Evolutionary conservation across 1,284 basidiomycete species (phyloP), one percentile per base, ranked within the genome.

Genomic region (Apiotrichum porosum): DNA sequence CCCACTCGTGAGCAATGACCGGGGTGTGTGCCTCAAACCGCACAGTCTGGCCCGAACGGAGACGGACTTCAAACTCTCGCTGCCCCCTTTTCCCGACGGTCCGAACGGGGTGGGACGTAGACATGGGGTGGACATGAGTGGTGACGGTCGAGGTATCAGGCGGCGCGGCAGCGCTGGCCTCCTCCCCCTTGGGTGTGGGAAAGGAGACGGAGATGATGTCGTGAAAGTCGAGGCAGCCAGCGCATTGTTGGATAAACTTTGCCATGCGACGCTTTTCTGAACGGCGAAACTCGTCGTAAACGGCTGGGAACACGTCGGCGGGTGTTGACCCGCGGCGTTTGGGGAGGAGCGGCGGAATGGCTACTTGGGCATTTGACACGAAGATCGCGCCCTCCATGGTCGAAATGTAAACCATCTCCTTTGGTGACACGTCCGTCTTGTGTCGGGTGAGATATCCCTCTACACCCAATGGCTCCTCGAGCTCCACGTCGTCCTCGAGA

Each of bases 391-490:
- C 72, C 43, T 69, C 65, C 42, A 67, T 63, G 13, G 62, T 52
- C 8, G 64, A 52, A 13, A 70, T 39, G 43, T 68, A 74, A 8
- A 71, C 47, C 1, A 56, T 40, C 28, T 62, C 61, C 41, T 59
- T 65, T 3, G 57, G 37, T 1, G 57, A 30, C 0, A 47, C 35
- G 13, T 31, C 33, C 15, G 43, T 44, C 13, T 52, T 61, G 33
- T 60, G 57, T n/a, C 69, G 60, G 15, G 49, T 49, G 2, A 74
- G 56, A 44, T 65, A 72, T 2, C 72, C 72, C 44, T 74, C 72
- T 1, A 74, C 43, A 6, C 60, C 63, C 8, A 61, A 52, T 1
- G 72, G 72, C 42, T 74, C 71, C n/a, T 60, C 56, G 10, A 72
- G 44, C 23, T 33, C 34, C 3, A 58, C 64, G 0, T 68, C 65